phyloP scores from a whole-genome alignment of 805 yeast genomes.

The Wickerhamiella dianesei region DNA sequence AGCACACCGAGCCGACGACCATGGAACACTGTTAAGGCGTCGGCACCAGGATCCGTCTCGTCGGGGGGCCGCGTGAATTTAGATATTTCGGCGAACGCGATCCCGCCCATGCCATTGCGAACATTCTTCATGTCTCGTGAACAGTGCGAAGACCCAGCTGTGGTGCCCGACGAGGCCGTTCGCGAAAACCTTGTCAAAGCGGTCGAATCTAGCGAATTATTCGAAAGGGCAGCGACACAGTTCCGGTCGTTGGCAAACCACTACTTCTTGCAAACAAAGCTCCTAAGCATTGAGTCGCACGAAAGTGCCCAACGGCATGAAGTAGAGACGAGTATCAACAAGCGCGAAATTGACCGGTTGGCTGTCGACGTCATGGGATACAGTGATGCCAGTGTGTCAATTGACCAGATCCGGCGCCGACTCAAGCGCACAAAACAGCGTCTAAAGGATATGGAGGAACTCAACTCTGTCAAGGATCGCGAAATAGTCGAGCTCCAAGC shows the following conservation, averaged over 20 bases:
- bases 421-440: constrained; percentile 31
- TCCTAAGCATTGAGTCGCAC: constrained; percentile 31
- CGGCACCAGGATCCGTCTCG: neutral
- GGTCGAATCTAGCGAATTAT: constrained; percentile 15
- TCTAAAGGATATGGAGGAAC: constrained; percentile 33
- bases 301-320: constrained; percentile 35
- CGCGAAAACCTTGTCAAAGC: constrained; percentile 12
- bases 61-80: neutral
- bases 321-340: constrained; percentile 34
- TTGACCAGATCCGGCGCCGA: constrained; percentile 26
- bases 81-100: neutral
- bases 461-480: constrained; percentile 31
- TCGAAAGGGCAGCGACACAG: constrained; percentile 17
- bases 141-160: constrained; percentile 10
- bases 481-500: constrained; percentile 31
- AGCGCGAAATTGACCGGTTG: constrained; percentile 35
- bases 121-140: constrained; percentile 14
- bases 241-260: constrained; percentile 18
- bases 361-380: constrained; percentile 27
- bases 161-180: constrained; percentile 4
- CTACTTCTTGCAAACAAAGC: constrained; percentile 26
- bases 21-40: neutral
- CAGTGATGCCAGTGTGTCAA: constrained; percentile 22
- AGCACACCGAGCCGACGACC: neutral
- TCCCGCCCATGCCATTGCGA: constrained; percentile 19